Evolutionary conservation across 441 rosid species (phyloP).

Genomic region (Corymbia citriodora): DNA sequence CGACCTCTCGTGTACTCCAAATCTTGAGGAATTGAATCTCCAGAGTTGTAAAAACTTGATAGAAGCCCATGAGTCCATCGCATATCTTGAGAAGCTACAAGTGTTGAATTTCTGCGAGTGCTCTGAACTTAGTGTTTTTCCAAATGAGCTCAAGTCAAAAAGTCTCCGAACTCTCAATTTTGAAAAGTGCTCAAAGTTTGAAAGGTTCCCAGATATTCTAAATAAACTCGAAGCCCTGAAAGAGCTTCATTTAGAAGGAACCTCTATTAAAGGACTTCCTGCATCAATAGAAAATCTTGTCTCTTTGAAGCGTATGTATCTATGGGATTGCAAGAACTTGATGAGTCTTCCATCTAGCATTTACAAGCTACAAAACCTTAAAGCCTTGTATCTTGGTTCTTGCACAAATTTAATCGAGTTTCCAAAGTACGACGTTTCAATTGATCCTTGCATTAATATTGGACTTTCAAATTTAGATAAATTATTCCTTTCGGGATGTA

Average conservation of each 20-base stretch:
- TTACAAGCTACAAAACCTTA: neutral
- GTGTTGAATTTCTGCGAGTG: fast-evolving
- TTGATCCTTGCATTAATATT: neutral
- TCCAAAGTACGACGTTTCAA: neutral
- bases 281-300: neutral
- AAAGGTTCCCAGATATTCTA: neutral
- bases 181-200: fast-evolving
- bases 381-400: fast-evolving
- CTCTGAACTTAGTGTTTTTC: too few relatives aligned
- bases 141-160: neutral
- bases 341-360: neutral
- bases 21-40: neutral
- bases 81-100: neutral
- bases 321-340: neutral
- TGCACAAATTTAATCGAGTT: neutral
- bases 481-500: fast-evolving
- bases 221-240: neutral
- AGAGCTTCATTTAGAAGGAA: fast-evolving
- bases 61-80: neutral
- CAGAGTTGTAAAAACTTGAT: neutral
- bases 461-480: neutral
- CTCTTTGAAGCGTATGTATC: fast-evolving
- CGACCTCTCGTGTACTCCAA: neutral
- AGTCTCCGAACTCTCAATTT: fast-evolving
- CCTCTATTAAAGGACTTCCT: neutral